phyloP scores from a whole-genome alignment of 352 stramenopile species.

The Discostella stelligera region DNA sequence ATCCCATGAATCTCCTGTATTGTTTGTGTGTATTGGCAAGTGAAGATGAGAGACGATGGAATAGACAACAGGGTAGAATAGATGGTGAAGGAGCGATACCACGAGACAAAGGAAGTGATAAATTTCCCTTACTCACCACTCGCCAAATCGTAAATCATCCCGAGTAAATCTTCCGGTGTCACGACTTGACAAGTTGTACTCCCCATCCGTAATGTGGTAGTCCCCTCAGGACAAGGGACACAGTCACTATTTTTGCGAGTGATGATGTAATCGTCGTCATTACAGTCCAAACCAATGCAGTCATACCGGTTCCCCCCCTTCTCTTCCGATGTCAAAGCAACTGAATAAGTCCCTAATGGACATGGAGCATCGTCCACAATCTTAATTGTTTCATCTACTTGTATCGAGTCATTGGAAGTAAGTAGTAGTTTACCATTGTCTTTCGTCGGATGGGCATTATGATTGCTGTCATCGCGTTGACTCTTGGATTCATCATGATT shows the following conservation, averaged over 20 bases:
- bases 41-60: neutral
- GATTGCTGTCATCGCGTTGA: too few species aligned
- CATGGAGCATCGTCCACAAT: slow-evolving; percentile 19
- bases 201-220: slow-evolving; percentile 55
- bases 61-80: neutral
- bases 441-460: too few species aligned
- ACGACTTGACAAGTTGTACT: slow-evolving; percentile 40
- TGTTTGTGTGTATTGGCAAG: neutral
- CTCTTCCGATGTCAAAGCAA: neutral
- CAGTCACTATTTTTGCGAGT: slow-evolving; percentile 22
- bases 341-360: slow-evolving; percentile 57
- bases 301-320: neutral
- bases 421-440: too few species aligned
- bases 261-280: neutral
- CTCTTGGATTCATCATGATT: neutral
- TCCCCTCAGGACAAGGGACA: slow-evolving; percentile 46
- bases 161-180: slow-evolving; percentile 54
- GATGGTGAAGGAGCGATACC: too few species aligned
- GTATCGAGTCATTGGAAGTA: too few species aligned
- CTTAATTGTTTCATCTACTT: too few species aligned
- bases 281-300: neutral
- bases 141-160: slow-evolving; percentile 69
- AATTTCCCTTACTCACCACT: slow-evolving; percentile 9
- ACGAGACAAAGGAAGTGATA: neutral
- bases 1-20: slow-evolving; percentile 26